Conservation (phyloP, 495 filamentous ascomycete species). For the Aspergillus taichungensis region DNA sequence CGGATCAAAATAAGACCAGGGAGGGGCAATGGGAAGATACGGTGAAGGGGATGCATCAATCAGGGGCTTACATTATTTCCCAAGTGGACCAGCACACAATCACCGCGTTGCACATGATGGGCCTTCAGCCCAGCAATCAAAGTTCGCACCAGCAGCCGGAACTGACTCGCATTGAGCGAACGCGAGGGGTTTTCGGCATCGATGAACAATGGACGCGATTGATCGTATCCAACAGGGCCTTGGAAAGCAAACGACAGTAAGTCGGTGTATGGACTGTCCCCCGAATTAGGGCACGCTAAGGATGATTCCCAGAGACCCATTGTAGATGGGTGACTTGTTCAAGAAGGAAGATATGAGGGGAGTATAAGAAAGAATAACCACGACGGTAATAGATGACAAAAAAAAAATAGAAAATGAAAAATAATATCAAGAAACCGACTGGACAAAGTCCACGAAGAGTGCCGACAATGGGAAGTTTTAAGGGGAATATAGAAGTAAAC, state of each 20-base stretch:
- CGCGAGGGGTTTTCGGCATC: constrained; percentile 47
- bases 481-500: background rate
- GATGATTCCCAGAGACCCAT: constrained; percentile 29
- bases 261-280: constrained; percentile 27
- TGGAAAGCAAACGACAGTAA: constrained; percentile 34
- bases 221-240: constrained; percentile 25
- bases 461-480: too few relatives aligned
- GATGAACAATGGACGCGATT: constrained; percentile 42
- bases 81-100: constrained; percentile 52
- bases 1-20: too few relatives aligned
- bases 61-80: constrained; percentile 46
- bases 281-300: constrained; percentile 14
- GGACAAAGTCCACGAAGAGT: background rate
- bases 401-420: background rate
- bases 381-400: background rate
- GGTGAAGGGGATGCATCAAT: background rate
- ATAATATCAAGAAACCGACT: background rate
- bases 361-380: too few relatives aligned
- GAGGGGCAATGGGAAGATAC: background rate
- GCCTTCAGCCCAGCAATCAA: constrained; percentile 48
- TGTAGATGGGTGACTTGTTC: constrained; percentile 4
- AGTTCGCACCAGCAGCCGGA: constrained; percentile 38
- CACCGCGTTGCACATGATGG: constrained; percentile 44
- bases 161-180: constrained; percentile 44
- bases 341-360: background rate